These are phyloP conservation scores for Zygosaccharomyces bailii DNA, from an alignment of 805 yeast genomes.

Conservation along the genomic window DNA sequence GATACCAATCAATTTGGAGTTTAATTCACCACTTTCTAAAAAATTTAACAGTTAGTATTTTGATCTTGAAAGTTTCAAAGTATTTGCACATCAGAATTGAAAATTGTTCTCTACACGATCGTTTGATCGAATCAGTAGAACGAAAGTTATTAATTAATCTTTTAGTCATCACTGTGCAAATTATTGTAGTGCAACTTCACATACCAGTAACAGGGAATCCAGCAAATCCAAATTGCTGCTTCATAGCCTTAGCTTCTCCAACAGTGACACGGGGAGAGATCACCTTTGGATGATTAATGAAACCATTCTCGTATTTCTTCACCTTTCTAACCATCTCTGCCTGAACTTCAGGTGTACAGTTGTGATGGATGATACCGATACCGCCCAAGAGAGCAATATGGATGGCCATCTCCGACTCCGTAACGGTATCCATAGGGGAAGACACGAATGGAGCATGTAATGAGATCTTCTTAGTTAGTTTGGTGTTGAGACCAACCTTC, in stretches of 20 bases:
- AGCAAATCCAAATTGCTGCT: constrained; percentile 78
- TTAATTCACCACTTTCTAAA: constrained; percentile 76
- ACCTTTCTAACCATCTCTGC: constrained; percentile 98
- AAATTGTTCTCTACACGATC: constrained; percentile 83
- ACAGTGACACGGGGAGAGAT: constrained; percentile 74
- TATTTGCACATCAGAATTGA: constrained; percentile 36
- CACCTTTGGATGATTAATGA: constrained; percentile 91
- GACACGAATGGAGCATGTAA: constrained; percentile 94
- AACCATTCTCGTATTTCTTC: constrained; percentile 95
- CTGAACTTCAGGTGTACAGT: constrained; percentile 94
- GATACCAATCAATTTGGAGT: constrained; percentile 90
- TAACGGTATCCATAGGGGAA: constrained; percentile 99
- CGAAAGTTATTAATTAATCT: constrained; percentile 80
- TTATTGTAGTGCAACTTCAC: constrained; percentile 40
- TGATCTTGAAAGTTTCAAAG: background rate
- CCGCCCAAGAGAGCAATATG: constrained; percentile 98
- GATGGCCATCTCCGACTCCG: constrained; percentile 96
- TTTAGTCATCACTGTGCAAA: constrained; percentile 10
- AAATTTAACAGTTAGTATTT: constrained; percentile 2
- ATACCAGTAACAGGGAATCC: constrained; percentile 99
- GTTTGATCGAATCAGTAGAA: constrained; percentile 98
- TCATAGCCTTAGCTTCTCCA: constrained; percentile 71
- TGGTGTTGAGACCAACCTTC: constrained; percentile 73
- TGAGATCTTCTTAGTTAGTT: constrained; percentile 85
- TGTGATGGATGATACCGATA: constrained; percentile 97